Evolutionary conservation across 2,329 filamentous ascomycete genomes (phyloP).

Genomic region (Fusarium sp.): DNA sequence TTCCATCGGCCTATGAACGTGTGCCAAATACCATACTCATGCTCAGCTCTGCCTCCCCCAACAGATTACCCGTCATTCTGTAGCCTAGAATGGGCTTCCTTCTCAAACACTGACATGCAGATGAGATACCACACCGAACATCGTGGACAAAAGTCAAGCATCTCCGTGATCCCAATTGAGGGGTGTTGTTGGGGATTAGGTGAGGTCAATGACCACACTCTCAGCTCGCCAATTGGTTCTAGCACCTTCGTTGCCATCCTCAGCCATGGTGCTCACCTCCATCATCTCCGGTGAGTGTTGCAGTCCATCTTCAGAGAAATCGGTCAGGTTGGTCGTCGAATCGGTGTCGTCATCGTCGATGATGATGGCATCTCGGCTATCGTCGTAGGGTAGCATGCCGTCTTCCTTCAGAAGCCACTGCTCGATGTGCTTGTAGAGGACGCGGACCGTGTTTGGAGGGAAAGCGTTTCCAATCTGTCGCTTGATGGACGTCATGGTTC

Average conservation of each 20-base stretch:
- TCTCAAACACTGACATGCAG: conserved; percentile 12
- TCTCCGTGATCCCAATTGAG: neutral
- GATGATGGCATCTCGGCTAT: conserved; percentile 35
- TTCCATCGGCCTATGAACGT: neutral
- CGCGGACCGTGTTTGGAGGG: conserved; percentile 64
- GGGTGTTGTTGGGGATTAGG: conserved; percentile 10
- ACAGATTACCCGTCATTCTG: neutral
- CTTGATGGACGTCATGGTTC: conserved; percentile 53
- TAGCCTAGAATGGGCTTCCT: neutral
- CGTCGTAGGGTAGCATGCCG: conserved; percentile 41
- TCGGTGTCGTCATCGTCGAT: conserved; percentile 42
- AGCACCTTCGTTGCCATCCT: neutral
- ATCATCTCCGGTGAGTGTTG: conserved; percentile 39
- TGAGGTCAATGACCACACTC: conserved; percentile 36
- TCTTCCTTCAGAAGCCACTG: conserved; percentile 57
- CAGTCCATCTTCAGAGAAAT: conserved; percentile 8
- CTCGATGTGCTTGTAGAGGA: conserved; percentile 59
- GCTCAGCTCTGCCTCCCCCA: neutral
- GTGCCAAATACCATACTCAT: conserved; percentile 7
- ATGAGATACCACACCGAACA: conserved; percentile 1
- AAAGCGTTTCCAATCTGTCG: conserved; percentile 83
- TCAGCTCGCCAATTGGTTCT: conserved; percentile 7
- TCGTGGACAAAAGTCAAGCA: neutral
- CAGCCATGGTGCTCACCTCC: conserved; percentile 29
- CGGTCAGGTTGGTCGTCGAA: neutral